These are phyloP conservation scores for Mallotus nudiflorus DNA, from an alignment of 345 rosid species.

Conservation along the genomic window DNA sequence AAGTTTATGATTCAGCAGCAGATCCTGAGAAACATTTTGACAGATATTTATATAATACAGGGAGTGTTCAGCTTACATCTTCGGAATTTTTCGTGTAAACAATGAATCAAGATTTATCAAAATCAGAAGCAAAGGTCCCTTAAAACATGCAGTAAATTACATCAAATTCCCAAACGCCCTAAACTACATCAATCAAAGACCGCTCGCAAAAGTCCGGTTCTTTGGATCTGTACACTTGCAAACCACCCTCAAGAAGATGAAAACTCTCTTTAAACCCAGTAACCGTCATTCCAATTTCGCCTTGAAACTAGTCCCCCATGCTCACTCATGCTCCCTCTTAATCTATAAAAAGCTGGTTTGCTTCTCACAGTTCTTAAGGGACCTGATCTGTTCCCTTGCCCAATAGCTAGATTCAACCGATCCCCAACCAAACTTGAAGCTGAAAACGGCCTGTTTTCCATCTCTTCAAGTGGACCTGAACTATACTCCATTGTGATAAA, in stretches of 20 bases:
- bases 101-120: slow-evolving; percentile 37
- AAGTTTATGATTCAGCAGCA: slow-evolving; percentile 5
- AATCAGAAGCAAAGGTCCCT: slow-evolving; percentile 30
- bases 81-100: slow-evolving; percentile 31
- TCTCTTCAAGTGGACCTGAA: slow-evolving; percentile 75
- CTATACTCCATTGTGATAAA: slow-evolving; percentile 96
- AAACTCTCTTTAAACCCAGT: slow-evolving; percentile 23
- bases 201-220: not conserved
- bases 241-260: not conserved
- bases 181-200: slow-evolving; percentile 9
- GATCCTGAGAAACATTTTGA: slow-evolving; percentile 17
- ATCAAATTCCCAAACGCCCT: not conserved
- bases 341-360: slow-evolving; percentile 61
- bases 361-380: slow-evolving; percentile 77
- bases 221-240: slow-evolving; percentile 30
- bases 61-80: no score
- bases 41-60: slow-evolving; percentile 24
- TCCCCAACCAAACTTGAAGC: slow-evolving; percentile 53
- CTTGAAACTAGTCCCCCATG: slow-evolving; percentile 69
- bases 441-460: slow-evolving; percentile 71
- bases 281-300: slow-evolving; percentile 36
- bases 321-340: slow-evolving; percentile 93
- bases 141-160: slow-evolving; percentile 14
- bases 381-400: slow-evolving; percentile 88
- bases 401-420: slow-evolving; percentile 45